Evolutionary conservation across 2,329 filamentous ascomycete species (phyloP).

Genomic region (Cordyceps farinosa): DNA sequence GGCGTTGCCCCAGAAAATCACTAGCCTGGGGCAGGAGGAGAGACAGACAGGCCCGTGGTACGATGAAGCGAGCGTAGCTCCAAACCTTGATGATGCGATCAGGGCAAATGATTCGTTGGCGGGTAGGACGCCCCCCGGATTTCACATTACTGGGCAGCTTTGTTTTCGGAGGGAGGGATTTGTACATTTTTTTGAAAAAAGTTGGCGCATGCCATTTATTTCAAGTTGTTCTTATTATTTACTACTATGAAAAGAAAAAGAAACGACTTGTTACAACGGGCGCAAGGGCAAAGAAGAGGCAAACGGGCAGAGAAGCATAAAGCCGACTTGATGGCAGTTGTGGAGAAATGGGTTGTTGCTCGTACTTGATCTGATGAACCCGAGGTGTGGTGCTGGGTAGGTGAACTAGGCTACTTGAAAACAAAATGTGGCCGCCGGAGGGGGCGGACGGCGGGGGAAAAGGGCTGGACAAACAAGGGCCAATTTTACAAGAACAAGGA

Average conservation of each 20-base stretch:
- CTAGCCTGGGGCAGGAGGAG: not conserved
- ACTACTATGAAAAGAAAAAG: not conserved
- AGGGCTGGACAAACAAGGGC: no score
- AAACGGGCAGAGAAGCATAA: not conserved
- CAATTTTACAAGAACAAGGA: no score
- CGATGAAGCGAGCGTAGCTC: slow-evolving; percentile 9
- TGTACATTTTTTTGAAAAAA: not conserved
- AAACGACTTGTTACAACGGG: not conserved
- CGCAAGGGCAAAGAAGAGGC: not conserved
- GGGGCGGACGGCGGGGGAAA: no score
- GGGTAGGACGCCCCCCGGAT: not conserved
- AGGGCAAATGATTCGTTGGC: not conserved
- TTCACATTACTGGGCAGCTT: not conserved
- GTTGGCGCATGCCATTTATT: no score
- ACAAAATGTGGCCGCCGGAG: not conserved
- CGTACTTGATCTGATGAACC: slow-evolving; percentile 11
- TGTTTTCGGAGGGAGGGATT: no score
- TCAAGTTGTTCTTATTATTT: no score
- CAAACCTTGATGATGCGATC: slow-evolving; percentile 12
- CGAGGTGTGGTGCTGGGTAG: not conserved
- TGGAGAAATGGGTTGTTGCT: not conserved
- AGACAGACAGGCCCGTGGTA: slow-evolving; percentile 1
- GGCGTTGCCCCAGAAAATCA: slow-evolving; percentile 9
- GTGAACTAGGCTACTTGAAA: not conserved
- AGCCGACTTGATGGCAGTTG: slow-evolving; percentile 3